phyloP scores from a whole-genome alignment of 192 early-diverging fungal species.

The Dissophora globulifera region DNA sequence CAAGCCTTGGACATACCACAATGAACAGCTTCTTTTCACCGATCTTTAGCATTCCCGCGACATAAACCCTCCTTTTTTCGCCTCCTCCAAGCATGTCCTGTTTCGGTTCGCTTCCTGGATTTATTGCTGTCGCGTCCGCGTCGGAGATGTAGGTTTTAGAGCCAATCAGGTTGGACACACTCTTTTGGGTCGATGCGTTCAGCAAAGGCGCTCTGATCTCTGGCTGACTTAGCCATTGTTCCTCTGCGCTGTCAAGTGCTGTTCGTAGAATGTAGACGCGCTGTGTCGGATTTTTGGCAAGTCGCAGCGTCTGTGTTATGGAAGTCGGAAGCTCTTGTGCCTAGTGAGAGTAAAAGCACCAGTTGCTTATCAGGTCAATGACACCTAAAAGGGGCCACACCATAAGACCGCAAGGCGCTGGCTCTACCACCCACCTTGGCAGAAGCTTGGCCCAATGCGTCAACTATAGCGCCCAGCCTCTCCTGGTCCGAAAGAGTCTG shows the following conservation, averaged over 20 bases:
- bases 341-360: conserved; percentile 7
- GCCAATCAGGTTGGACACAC: conserved; percentile 7
- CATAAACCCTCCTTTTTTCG: conserved; percentile 42
- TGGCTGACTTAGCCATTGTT: conserved; percentile 43
- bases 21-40: conserved; percentile 56
- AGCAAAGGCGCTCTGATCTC: conserved; percentile 35
- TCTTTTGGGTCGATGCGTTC: conserved; percentile 24
- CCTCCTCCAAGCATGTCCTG: conserved; percentile 7
- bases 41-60: conserved; percentile 57
- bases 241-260: conserved; percentile 39
- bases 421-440: conserved; percentile 34
- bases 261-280: conserved; percentile 51
- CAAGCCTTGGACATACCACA: conserved; percentile 38
- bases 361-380: no score
- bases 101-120: not conserved
- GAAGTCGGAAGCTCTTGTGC: conserved; percentile 51
- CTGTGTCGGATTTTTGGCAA: conserved; percentile 50
- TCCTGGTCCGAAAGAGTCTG: conserved; percentile 33
- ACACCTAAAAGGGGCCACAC: no score
- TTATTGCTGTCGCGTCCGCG: not conserved
- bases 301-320: conserved; percentile 44
- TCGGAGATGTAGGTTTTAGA: not conserved
- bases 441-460: conserved; percentile 53
- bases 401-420: no score
- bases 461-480: conserved; percentile 45